A percentile compares a stretch with the other conserved stretches of the same genome.
These are phyloP conservation scores for Mycena crocata DNA, from an alignment of 768 basidiomycete genomes.

Conservation along the genomic window DNA sequence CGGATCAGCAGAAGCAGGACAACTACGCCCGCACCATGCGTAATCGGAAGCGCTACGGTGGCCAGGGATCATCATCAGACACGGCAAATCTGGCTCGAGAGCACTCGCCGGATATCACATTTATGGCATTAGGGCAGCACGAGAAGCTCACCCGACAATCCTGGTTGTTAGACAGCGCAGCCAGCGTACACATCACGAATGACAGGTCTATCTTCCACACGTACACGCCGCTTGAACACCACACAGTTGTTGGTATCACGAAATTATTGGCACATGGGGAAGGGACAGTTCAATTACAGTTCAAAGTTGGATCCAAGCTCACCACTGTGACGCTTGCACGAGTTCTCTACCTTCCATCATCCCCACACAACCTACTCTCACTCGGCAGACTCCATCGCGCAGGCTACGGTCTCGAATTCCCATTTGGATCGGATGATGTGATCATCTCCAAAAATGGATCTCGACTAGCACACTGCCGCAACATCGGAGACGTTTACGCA, in stretches of 20 bases:
- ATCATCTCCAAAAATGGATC: background rate
- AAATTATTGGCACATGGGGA: background rate
- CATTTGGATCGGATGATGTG: background rate
- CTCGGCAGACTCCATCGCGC: slow-evolving; percentile 11
- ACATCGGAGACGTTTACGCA: slow-evolving; percentile 9
- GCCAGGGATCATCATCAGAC: background rate
- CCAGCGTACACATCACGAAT: slow-evolving; percentile 15
- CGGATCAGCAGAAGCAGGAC: background rate
- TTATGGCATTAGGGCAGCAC: background rate
- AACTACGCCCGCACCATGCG: background rate
- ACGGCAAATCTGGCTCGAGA: slow-evolving; percentile 4
- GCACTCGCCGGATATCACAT: background rate
- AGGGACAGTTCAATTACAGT: background rate
- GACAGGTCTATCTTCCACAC: slow-evolving; percentile 3
- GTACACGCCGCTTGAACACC: slow-evolving; percentile 7
- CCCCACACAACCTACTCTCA: slow-evolving; percentile 4
- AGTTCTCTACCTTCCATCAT: slow-evolving; percentile 4
- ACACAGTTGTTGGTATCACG: slow-evolving; percentile 11
- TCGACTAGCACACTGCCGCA: slow-evolving; percentile 2
- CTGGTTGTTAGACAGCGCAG: slow-evolving; percentile 10
- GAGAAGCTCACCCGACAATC: background rate
- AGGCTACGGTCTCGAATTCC: background rate
- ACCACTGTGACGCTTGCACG: slow-evolving; percentile 7
- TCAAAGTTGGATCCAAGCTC: background rate
- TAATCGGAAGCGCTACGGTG: slow-evolving; percentile 2